Conservation (phyloP, 805 yeast genomes). For the Vanderwaltozyma yarrowii region DNA sequence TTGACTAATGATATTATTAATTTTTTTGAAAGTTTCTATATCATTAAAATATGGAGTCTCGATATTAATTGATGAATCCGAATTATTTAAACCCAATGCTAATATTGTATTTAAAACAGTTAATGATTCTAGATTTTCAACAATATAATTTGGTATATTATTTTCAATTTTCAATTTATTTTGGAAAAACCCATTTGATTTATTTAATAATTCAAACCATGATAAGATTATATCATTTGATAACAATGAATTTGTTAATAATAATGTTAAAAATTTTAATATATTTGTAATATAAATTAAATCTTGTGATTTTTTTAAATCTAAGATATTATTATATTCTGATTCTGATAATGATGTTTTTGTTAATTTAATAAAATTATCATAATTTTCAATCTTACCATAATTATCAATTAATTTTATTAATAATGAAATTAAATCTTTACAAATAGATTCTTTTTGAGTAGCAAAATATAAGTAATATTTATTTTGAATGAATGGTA, state of each 20-base stretch:
- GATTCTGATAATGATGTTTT: background rate
- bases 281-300: slow-evolving; percentile 29
- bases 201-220: slow-evolving; percentile 50
- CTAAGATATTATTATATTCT: slow-evolving; percentile 7
- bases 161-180: slow-evolving; percentile 6
- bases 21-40: slow-evolving; percentile 27
- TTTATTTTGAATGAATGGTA: slow-evolving; percentile 16
- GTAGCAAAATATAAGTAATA: slow-evolving; percentile 13
- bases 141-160: slow-evolving; percentile 3
- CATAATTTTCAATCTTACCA: background rate
- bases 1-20: slow-evolving; percentile 31
- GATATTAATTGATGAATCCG: slow-evolving; percentile 34
- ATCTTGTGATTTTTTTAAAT: slow-evolving; percentile 19
- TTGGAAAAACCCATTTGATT: slow-evolving; percentile 11
- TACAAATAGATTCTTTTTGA: slow-evolving; percentile 4
- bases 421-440: background rate
- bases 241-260: slow-evolving; percentile 31
- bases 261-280: slow-evolving; percentile 31
- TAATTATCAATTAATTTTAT: background rate
- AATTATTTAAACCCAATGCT: slow-evolving; percentile 47
- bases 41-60: slow-evolving; percentile 34
- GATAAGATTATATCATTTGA: slow-evolving; percentile 27
- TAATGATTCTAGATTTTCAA: slow-evolving; percentile 34
- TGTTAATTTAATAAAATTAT: background rate
- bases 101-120: slow-evolving; percentile 40